Percentiles rank a stretch among this genome's conserved stretches.
Evolutionary conservation across 495 filamentous ascomycete genomes (phyloP).

Genomic region (Podospora fimiseda): DNA sequence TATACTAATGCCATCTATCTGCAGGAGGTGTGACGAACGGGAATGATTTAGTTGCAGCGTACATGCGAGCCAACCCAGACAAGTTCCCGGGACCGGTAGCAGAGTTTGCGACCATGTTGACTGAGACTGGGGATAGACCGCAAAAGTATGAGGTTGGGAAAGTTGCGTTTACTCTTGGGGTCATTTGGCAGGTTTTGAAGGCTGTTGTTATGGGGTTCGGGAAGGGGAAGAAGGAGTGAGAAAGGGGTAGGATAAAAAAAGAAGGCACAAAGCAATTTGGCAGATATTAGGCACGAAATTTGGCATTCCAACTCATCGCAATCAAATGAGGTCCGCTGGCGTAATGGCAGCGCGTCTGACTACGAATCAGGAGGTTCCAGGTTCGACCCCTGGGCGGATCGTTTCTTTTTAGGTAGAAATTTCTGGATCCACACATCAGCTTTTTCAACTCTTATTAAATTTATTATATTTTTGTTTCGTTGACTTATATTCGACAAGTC

Average conservation of each 20-base stretch:
- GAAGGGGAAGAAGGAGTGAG: constrained; percentile 1
- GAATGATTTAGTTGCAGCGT: constrained; percentile 54
- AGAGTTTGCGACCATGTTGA: constrained; percentile 43
- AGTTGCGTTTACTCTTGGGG: constrained; percentile 22
- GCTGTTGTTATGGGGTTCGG: constrained; percentile 25
- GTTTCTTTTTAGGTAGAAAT: background rate
- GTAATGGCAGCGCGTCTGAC: background rate
- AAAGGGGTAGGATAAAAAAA: too few species aligned
- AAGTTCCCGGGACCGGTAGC: constrained; percentile 41
- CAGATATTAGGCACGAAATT: constrained; percentile 4
- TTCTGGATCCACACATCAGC: too few species aligned
- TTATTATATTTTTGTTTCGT: background rate
- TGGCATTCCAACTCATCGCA: background rate
- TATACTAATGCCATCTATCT: background rate
- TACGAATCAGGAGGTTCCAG: background rate
- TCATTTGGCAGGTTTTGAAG: constrained; percentile 35
- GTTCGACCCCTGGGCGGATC: background rate
- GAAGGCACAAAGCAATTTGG: too few species aligned
- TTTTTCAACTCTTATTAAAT: background rate
- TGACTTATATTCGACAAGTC: background rate
- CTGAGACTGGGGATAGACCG: constrained; percentile 45
- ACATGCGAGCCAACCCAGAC: constrained; percentile 34
- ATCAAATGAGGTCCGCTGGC: background rate
- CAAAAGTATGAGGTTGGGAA: constrained; percentile 37
- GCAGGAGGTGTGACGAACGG: constrained; percentile 57